A percentile compares a stretch with the other conserved stretches of the same genome.
Conservation (phyloP, 108 stramenopile species). For the Conticribra weissflogii region DNA sequence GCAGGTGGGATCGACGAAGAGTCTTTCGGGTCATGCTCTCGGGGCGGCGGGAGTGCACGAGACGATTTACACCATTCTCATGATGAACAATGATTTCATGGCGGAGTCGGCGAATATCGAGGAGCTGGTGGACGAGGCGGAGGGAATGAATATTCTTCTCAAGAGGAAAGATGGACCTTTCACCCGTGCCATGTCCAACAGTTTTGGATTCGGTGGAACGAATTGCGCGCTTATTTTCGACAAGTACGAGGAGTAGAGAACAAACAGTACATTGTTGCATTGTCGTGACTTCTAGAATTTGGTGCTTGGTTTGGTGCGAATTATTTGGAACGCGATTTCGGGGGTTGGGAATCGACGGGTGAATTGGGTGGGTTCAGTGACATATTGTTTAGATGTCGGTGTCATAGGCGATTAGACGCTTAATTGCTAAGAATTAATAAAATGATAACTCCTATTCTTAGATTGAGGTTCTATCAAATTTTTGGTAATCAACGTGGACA, state of each 20-base stretch:
- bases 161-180: conserved; percentile 90
- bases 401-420: conserved; percentile 12
- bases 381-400: not conserved
- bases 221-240: conserved; percentile 98
- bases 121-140: conserved; percentile 89
- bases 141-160: conserved; percentile 92
- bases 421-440: conserved; percentile 7
- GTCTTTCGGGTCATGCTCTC: conserved; percentile 94
- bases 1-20: conserved; percentile 96
- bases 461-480: too few relatives aligned
- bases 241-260: conserved; percentile 81
- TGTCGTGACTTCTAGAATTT: not conserved
- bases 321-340: not conserved
- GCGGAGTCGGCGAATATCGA: conserved; percentile 93
- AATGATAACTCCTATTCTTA: too few relatives aligned
- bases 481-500: too few relatives aligned
- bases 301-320: not conserved
- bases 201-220: conserved; percentile 99
- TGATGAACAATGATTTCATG: conserved; percentile 95
- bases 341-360: not conserved
- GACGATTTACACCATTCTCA: conserved; percentile 93
- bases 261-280: not conserved
- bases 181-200: conserved; percentile 95
- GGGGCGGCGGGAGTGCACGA: conserved; percentile 99
- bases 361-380: not conserved